phyloP scores from a whole-genome alignment of 1,284 basidiomycete species.

The Cryptococcus jaspeensis region DNA sequence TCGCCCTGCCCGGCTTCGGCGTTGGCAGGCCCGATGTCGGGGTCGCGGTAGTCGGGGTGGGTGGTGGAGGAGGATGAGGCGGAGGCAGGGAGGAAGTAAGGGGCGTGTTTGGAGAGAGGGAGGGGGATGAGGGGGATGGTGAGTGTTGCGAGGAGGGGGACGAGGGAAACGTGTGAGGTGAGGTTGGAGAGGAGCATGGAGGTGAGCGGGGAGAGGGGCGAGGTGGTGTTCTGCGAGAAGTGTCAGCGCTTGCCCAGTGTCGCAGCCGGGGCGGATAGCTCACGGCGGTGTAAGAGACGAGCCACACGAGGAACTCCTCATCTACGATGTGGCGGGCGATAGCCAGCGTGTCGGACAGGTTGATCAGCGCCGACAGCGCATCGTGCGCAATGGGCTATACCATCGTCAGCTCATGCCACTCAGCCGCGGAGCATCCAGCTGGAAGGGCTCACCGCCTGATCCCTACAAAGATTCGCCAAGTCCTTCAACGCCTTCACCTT shows the following conservation, averaged over 20 bases:
- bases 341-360: slow-evolving; percentile 81
- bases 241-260: not conserved
- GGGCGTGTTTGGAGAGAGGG: slow-evolving; percentile 52
- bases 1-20: slow-evolving; percentile 59
- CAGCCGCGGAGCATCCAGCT: not conserved
- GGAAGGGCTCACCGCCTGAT: slow-evolving; percentile 65
- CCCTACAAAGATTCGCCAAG: slow-evolving; percentile 78
- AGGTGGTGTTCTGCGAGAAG: slow-evolving; percentile 71
- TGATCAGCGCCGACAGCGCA: slow-evolving; percentile 90
- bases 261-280: slow-evolving; percentile 49
- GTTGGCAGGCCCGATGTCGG: slow-evolving; percentile 58
- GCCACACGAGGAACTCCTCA: slow-evolving; percentile 71
- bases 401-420: slow-evolving; percentile 8
- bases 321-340: slow-evolving; percentile 72
- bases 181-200: slow-evolving; percentile 97
- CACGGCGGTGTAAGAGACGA: slow-evolving; percentile 89
- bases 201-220: slow-evolving; percentile 88
- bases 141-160: slow-evolving; percentile 65
- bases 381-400: slow-evolving; percentile 84
- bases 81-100: slow-evolving; percentile 69
- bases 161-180: slow-evolving; percentile 72
- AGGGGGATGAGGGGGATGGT: slow-evolving; percentile 63
- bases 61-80: slow-evolving; percentile 65
- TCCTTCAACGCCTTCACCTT: slow-evolving; percentile 61
- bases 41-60: slow-evolving; percentile 49